phyloP scores from a whole-genome alignment of 352 stramenopile genomes.

The Pilasporangium apinafurcum region DNA sequence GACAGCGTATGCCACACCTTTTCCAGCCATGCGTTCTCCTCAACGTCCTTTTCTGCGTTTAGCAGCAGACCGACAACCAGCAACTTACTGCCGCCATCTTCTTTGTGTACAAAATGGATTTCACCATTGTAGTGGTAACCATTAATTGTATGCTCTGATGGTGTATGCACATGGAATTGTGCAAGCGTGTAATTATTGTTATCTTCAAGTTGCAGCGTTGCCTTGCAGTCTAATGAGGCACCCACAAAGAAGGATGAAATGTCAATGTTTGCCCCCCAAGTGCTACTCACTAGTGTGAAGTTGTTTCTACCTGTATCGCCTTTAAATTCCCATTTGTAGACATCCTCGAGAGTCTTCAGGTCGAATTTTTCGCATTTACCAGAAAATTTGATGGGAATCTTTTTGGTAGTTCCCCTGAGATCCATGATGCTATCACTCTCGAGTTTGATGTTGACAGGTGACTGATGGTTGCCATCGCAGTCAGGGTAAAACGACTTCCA shows the following conservation, averaged over 20 bases:
- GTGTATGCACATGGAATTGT: constrained; percentile 49
- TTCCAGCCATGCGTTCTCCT: constrained; percentile 39
- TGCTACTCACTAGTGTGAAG: too few relatives aligned
- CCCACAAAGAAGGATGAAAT: too few relatives aligned
- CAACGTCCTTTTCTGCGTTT: constrained; percentile 17
- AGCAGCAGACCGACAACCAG: constrained; percentile 37
- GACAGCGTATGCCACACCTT: constrained; percentile 36
- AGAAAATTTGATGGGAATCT: constrained; percentile 37
- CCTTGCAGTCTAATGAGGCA: constrained; percentile 34
- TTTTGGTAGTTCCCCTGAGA: constrained; percentile 30
- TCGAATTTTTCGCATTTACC: constrained; percentile 47
- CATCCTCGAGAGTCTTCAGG: constrained; percentile 47
- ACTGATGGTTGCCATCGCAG: constrained; percentile 42
- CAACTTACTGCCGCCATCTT: constrained; percentile 13
- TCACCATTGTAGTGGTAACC: constrained; percentile 35
- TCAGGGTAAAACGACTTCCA: constrained; percentile 28
- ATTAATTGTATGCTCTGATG: constrained; percentile 41
- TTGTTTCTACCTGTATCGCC: too few relatives aligned
- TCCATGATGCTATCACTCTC: constrained; percentile 21
- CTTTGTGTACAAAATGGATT: constrained; percentile 48
- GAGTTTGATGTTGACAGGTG: constrained; percentile 47
- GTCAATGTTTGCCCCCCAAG: neutral
- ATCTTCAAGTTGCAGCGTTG: constrained; percentile 34
- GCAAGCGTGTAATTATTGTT: constrained; percentile 35
- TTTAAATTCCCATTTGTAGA: constrained; percentile 57